Evolutionary conservation across 2,329 filamentous ascomycete species (phyloP).

Genomic region (Penicillium palitans): DNA sequence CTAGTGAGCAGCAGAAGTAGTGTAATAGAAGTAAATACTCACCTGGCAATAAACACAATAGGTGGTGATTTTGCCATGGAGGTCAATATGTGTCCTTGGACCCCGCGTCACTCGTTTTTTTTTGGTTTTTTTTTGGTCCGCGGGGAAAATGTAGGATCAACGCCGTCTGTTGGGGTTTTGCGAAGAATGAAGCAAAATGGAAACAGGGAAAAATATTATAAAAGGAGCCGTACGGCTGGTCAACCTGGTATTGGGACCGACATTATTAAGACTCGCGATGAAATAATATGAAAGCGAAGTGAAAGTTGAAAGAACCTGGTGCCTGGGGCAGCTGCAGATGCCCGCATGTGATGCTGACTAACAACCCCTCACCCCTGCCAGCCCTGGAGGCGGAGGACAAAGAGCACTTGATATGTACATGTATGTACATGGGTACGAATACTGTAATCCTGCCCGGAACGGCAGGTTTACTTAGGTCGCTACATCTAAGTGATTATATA

Average conservation of each 20-base stretch:
- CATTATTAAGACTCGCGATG: slow-evolving; percentile 5
- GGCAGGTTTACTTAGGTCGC: no score
- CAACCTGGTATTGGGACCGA: neutral
- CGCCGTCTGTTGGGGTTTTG: neutral
- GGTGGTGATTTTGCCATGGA: slow-evolving; percentile 43
- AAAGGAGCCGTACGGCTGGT: neutral
- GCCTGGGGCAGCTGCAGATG: neutral
- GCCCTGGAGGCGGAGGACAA: neutral
- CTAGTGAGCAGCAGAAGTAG: slow-evolving; percentile 40
- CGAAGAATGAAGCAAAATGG: neutral
- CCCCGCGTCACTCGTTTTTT: neutral
- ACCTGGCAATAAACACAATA: slow-evolving; percentile 48
- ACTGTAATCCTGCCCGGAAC: no score
- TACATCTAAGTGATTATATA: no score
- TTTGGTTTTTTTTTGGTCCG: neutral
- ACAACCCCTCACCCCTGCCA: neutral
- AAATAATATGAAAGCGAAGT: neutral
- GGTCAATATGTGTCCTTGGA: slow-evolving; percentile 5
- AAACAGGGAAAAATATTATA: neutral
- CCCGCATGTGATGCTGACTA: slow-evolving; percentile 12
- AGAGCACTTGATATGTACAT: neutral
- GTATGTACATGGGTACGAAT: no score
- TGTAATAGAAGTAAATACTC: slow-evolving; percentile 8
- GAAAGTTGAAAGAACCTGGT: neutral
- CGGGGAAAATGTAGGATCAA: neutral